A percentile compares a stretch with the other conserved stretches of the same genome.
Evolutionary conservation across 495 filamentous ascomycete species (phyloP).

Genomic region (Penicillium cinerascens): DNA sequence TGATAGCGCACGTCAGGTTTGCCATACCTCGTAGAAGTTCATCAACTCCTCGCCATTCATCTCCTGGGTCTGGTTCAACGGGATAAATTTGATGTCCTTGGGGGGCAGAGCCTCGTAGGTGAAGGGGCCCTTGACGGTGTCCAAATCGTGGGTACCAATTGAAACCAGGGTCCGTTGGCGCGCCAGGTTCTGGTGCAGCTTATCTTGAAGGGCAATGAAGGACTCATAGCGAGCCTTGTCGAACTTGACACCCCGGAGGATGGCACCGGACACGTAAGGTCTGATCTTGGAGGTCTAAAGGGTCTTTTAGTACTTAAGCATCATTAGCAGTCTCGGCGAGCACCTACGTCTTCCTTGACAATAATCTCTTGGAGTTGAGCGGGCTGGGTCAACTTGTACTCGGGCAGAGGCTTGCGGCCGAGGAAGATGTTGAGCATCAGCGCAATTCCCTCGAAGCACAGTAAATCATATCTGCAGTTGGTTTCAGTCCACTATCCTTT

Average conservation of each 20-base stretch:
- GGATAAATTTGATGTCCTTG: slow-evolving; percentile 86
- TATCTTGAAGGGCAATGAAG: slow-evolving; percentile 97
- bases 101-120: slow-evolving; percentile 90
- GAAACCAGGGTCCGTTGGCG: slow-evolving; percentile 88
- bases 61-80: slow-evolving; percentile 82
- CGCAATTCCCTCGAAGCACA: slow-evolving; percentile 96
- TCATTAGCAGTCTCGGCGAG: not conserved
- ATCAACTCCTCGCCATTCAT: slow-evolving; percentile 90
- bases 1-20: not conserved
- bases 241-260: slow-evolving; percentile 88
- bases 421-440: slow-evolving; percentile 95
- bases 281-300: slow-evolving; percentile 69
- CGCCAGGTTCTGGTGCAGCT: slow-evolving; percentile 94
- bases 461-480: slow-evolving; percentile 80
- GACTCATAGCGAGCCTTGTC: slow-evolving; percentile 87
- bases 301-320: not conserved
- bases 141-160: slow-evolving; percentile 95
- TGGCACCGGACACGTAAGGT: slow-evolving; percentile 80
- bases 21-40: slow-evolving; percentile 77
- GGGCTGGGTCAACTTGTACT: slow-evolving; percentile 70
- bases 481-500: slow-evolving; percentile 21
- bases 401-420: slow-evolving; percentile 67
- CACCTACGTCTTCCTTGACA: slow-evolving; percentile 64
- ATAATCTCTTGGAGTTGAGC: slow-evolving; percentile 72
- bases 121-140: slow-evolving; percentile 92